Conservation (phyloP, 352 stramenopile genomes). For the Globisporangium carolinianum region DNA sequence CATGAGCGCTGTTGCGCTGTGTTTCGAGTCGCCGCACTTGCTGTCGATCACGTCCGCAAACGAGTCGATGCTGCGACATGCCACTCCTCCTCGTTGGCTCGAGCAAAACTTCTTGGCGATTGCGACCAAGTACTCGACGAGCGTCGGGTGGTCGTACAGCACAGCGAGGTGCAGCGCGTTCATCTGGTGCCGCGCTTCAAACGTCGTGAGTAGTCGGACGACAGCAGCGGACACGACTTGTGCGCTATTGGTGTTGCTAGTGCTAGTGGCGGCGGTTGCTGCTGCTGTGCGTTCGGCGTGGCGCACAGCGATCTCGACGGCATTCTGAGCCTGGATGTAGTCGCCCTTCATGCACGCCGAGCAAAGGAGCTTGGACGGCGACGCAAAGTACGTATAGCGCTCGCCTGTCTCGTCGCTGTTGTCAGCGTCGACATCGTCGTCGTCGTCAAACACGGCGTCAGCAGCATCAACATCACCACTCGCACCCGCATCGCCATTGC, state of each 20-base stretch:
- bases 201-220: constrained; percentile 50
- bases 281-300: constrained; percentile 14
- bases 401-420: constrained; percentile 11
- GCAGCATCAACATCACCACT: too few species aligned
- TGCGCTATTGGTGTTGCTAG: constrained; percentile 1
- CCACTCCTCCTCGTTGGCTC: too few species aligned
- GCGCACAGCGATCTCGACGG: constrained; percentile 50
- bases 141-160: constrained; percentile 64
- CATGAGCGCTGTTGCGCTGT: constrained; percentile 69
- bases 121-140: constrained; percentile 51
- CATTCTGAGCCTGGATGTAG: constrained; percentile 59
- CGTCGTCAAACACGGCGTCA: constrained; percentile 1
- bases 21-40: constrained; percentile 55
- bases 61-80: neutral
- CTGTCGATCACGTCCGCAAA: constrained; percentile 49
- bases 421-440: constrained; percentile 15
- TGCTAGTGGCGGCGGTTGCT: constrained; percentile 10
- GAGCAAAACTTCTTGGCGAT: constrained; percentile 40
- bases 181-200: constrained; percentile 69
- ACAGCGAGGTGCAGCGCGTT: constrained; percentile 63
- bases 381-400: constrained; percentile 48
- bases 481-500: too few species aligned
- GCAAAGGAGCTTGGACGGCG: constrained; percentile 54
- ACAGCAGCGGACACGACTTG: constrained; percentile 15
- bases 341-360: constrained; percentile 72